Conservation (phyloP, 1,284 basidiomycete species). For the Vanrija sp. region DNA sequence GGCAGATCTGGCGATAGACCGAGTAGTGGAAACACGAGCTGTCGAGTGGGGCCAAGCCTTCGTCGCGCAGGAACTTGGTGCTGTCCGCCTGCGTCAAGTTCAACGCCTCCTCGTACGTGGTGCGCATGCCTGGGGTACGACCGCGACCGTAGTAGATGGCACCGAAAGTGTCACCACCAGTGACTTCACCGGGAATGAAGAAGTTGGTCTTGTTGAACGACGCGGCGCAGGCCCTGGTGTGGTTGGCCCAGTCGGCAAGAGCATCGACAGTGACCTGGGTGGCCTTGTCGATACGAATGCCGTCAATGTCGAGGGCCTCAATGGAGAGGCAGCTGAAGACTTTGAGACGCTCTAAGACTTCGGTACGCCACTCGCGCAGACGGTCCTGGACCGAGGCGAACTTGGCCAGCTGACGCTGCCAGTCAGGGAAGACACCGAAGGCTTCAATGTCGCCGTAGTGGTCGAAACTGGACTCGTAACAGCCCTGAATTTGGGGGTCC, state of each 20-base stretch:
- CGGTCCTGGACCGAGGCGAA: constrained; percentile 92
- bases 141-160: constrained; percentile 82
- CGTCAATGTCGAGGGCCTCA: constrained; percentile 80
- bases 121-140: constrained; percentile 62
- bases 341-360: constrained; percentile 69
- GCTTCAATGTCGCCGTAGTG: constrained; percentile 93
- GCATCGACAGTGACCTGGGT: constrained; percentile 83
- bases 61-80: constrained; percentile 73
- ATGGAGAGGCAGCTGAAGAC: constrained; percentile 78
- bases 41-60: constrained; percentile 63
- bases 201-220: constrained; percentile 75
- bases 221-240: constrained; percentile 68
- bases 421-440: constrained; percentile 76
- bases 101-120: constrained; percentile 63
- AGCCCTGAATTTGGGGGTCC: constrained; percentile 61
- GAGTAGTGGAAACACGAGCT: constrained; percentile 86
- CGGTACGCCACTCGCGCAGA: constrained; percentile 78
- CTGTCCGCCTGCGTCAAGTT: constrained; percentile 55
- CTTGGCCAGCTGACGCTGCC: constrained; percentile 85
- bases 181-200: constrained; percentile 84
- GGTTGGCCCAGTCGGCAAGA: constrained; percentile 67
- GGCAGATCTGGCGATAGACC: constrained; percentile 72
- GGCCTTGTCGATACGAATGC: constrained; percentile 88
- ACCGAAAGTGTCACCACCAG: constrained; percentile 87
- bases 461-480: constrained; percentile 77